Evolutionary conservation across 306 rosid genomes (phyloP), one percentile per base, ranked within the genome.

Genomic region (Mucuna pruriens): DNA sequence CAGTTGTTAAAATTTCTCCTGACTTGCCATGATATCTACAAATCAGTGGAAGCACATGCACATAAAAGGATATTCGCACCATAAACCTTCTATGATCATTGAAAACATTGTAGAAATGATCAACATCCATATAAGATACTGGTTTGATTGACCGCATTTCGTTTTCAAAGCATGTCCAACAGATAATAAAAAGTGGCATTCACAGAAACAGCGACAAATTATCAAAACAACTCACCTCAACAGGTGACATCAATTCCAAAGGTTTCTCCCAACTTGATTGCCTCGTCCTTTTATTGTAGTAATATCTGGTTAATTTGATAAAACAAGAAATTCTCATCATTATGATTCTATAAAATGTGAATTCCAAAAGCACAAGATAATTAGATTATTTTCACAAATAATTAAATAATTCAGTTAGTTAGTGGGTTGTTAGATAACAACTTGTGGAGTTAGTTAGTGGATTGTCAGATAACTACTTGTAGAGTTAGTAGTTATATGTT

Each of bases 241-340:
- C 76, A 11, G 99, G 98, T 26, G 99, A 90, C 99, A 95, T 95
- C 83, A 95, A 86, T 51, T 95, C 99, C 75, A 91, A 72, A 66
- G 99, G 99, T 85, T 95, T 95, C 82, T 95, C 99, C 99, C 99
- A 95, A 85, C 92, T 91, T 71, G 99, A 93, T 79, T 93, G 98
- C 77, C 90, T 92, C 17, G 98, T 90, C 86, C 87, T 93, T 87
- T 86, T 93, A 87, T 95, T 95, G 92, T 93, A 93, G 85, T 95
- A 93, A 84, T 95, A 95, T 80, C 99, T 95, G 88, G 65, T 17
- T 72, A 84, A 60, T 58, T 38, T 34, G 48, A 71, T 74, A 64
- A 39, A 79, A 65, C 33, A 82, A 82, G 25, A 74, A 75, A 19
- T 54, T 55, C 44, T 17, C 6, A 26, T 17, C 6, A 26, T 25